Conservation (phyloP, 805 yeast genomes). For the Candida chilensis region DNA sequence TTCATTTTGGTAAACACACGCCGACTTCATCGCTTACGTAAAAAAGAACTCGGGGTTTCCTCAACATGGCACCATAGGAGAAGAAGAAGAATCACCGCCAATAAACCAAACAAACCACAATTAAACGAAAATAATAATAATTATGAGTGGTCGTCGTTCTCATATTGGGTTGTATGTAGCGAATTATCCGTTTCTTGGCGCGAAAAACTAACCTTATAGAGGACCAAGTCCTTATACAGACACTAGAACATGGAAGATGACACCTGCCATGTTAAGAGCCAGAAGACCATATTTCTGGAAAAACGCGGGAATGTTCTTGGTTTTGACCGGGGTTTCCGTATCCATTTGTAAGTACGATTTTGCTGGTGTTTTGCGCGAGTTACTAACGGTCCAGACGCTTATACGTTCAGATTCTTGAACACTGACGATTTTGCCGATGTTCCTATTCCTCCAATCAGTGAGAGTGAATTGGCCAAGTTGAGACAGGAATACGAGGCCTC, state of each 20-base stretch:
- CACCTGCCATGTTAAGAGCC: conserved; percentile 89
- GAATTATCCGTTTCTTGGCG: no score
- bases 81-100: no score
- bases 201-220: background rate
- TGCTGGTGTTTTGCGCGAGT: background rate
- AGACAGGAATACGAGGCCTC: conserved; percentile 60
- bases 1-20: no score
- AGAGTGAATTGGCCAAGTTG: conserved; percentile 63
- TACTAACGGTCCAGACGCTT: conserved; percentile 13
- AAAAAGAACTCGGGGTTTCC: no score
- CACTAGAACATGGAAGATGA: conserved; percentile 54
- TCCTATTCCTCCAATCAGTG: conserved; percentile 88
- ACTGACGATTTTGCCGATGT: conserved; percentile 84
- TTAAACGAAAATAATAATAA: no score
- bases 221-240: conserved; percentile 20
- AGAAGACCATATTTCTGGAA: conserved; percentile 78
- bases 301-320: conserved; percentile 55
- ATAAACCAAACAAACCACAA: no score
- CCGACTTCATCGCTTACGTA: no score
- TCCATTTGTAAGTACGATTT: conserved; percentile 45
- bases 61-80: no score
- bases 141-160: no score
- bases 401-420: conserved; percentile 58
- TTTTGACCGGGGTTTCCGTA: conserved; percentile 54
- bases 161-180: no score